Evolutionary conservation across 2,329 filamentous ascomycete species (phyloP).

Genomic region (Penicillium sp.): DNA sequence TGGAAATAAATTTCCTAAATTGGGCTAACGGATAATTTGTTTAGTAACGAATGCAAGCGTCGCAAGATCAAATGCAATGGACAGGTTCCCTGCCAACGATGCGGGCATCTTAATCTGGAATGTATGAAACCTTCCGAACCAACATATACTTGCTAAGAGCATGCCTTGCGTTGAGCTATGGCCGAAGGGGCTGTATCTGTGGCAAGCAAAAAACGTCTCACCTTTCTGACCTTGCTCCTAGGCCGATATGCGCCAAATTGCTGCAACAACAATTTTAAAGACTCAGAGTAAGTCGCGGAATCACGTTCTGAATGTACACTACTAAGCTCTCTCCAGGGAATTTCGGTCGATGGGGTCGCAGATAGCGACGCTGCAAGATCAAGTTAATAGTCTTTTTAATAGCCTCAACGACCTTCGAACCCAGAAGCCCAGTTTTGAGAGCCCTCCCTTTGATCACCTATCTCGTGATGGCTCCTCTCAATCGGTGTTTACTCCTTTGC

Average conservation of each 20-base stretch:
- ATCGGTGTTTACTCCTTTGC: conserved; percentile 37
- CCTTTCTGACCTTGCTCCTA: conserved; percentile 17
- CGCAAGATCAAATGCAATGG: conserved; percentile 71
- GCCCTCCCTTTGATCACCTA: conserved; percentile 35
- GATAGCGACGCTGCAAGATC: conserved; percentile 74
- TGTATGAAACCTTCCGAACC: conserved; percentile 39
- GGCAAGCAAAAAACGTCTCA: not conserved
- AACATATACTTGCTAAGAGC: not conserved
- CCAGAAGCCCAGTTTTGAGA: conserved; percentile 39
- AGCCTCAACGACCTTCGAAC: conserved; percentile 68
- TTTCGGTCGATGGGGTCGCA: conserved; percentile 79
- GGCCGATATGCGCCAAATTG: conserved; percentile 66
- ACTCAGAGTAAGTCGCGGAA: conserved; percentile 64
- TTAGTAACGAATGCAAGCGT: conserved; percentile 64
- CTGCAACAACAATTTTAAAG: conserved; percentile 78
- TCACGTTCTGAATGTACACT: not conserved
- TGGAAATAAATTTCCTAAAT: not conserved
- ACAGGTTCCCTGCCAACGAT: conserved; percentile 64
- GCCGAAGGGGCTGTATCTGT: not conserved
- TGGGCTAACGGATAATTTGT: conserved; percentile 11
- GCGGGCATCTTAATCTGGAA: conserved; percentile 64
- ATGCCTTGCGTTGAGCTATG: not conserved
- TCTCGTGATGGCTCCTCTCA: conserved; percentile 45
- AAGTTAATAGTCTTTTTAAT: conserved; percentile 75
- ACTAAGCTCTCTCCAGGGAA: conserved; percentile 52